Evolutionary conservation across 2,329 filamentous ascomycete genomes (phyloP).

Genomic region (Pseudogymnoascus sp.): DNA sequence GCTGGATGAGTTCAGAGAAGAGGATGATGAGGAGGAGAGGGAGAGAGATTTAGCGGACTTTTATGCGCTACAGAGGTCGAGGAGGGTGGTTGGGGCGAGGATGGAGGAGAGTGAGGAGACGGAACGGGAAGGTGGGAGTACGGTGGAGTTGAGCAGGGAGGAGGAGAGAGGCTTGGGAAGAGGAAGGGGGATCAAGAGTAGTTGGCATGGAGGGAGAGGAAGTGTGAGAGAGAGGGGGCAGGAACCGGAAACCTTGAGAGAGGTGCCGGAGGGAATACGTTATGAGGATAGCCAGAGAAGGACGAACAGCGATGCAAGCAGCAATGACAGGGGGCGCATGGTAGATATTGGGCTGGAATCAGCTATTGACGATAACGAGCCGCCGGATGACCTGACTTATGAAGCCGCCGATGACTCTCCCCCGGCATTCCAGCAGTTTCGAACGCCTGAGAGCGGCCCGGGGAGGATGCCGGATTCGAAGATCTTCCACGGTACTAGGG

Average conservation of each 20-base stretch:
- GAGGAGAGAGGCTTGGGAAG: constrained; percentile 36
- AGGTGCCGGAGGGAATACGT: constrained; percentile 30
- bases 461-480: constrained; percentile 27
- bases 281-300: constrained; percentile 23
- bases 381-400: constrained; percentile 53
- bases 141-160: constrained; percentile 29
- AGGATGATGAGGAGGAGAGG: constrained; percentile 86
- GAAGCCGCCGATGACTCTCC: constrained; percentile 49
- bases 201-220: constrained; percentile 48
- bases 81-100: constrained; percentile 79
- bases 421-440: constrained; percentile 57
- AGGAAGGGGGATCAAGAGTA: constrained; percentile 50
- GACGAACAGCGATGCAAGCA: constrained; percentile 24
- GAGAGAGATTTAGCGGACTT: constrained; percentile 90
- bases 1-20: constrained; percentile 83
- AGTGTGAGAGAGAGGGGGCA: constrained; percentile 25
- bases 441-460: constrained; percentile 24
- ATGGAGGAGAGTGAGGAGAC: constrained; percentile 80
- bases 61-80: constrained; percentile 82
- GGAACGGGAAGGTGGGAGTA: constrained; percentile 56
- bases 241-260: constrained; percentile 28
- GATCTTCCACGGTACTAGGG: constrained; percentile 15
- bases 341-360: constrained; percentile 82
- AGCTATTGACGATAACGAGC: constrained; percentile 52
- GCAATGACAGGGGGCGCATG: constrained; percentile 59